These are phyloP conservation scores for Psilocybe azurescens DNA, from an alignment of 768 basidiomycete genomes.

Conservation along the genomic window DNA sequence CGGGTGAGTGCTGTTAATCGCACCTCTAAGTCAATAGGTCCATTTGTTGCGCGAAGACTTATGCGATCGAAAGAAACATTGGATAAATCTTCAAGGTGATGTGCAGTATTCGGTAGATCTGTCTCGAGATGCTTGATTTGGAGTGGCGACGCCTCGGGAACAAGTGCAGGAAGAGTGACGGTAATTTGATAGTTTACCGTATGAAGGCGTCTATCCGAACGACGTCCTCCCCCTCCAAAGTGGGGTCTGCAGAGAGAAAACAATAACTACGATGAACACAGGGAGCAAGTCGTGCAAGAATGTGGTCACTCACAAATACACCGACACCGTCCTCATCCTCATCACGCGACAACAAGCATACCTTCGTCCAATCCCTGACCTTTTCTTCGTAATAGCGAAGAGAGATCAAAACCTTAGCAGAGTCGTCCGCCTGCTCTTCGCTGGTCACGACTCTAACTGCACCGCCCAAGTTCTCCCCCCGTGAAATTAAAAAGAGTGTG, in stretches of 20 bases:
- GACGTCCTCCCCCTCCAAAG: conserved; percentile 27
- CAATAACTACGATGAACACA: not conserved
- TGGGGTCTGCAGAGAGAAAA: conserved; percentile 14
- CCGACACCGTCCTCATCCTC: conserved; percentile 38
- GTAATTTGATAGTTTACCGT: conserved; percentile 8
- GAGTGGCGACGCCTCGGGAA: not conserved
- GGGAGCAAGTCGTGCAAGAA: no score
- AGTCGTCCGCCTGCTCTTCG: conserved; percentile 17
- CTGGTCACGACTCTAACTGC: conserved; percentile 29
- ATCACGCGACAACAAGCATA: conserved; percentile 29
- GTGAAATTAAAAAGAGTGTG: conserved; percentile 34
- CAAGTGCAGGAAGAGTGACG: not conserved
- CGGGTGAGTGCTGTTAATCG: conserved; percentile 6
- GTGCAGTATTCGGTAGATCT: not conserved
- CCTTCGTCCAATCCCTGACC: conserved; percentile 27
- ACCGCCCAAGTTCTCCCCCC: conserved; percentile 31
- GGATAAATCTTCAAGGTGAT: not conserved
- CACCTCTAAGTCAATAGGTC: conserved; percentile 37
- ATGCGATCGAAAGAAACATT: not conserved
- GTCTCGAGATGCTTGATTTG: conserved; percentile 1
- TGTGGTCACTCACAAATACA: conserved; percentile 34
- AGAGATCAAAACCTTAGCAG: conserved; percentile 29
- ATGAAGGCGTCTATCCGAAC: conserved; percentile 37
- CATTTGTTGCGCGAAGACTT: conserved; percentile 4
- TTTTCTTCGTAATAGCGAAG: conserved; percentile 28